phyloP scores from a whole-genome alignment of 2,329 filamentous ascomycete genomes.

The Tolypocladium guangdongense region DNA sequence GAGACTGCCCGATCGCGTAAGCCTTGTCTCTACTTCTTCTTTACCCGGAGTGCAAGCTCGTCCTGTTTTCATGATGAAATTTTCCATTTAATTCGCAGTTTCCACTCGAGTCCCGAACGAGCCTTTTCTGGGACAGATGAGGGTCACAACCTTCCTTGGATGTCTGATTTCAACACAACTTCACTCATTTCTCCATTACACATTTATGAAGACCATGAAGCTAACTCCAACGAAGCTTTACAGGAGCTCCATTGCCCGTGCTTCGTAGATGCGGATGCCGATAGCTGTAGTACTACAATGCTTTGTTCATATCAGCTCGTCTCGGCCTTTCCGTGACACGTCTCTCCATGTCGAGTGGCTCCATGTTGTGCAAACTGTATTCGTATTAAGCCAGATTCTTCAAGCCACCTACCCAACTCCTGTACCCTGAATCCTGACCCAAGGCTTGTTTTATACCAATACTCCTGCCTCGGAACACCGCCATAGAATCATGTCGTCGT shows the following conservation, averaged over 20 bases:
- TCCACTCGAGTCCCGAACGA: constrained; percentile 66
- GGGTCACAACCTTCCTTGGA: constrained; percentile 61
- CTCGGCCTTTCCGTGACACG: neutral
- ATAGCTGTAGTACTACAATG: neutral
- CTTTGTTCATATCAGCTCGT: neutral
- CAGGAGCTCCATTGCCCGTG: neutral
- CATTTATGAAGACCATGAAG: constrained; percentile 2
- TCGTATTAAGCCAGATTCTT: neutral
- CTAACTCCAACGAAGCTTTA: constrained; percentile 12
- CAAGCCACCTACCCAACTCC: neutral
- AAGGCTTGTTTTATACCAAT: neutral
- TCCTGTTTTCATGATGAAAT: constrained; percentile 52
- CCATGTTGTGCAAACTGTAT: neutral
- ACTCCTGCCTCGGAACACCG: neutral
- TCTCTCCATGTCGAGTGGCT: too few species aligned
- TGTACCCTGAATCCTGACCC: neutral
- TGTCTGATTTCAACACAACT: constrained; percentile 46
- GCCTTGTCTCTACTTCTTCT: constrained; percentile 4
- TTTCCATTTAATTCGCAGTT: constrained; percentile 75
- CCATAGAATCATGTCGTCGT: neutral
- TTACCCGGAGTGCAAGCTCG: neutral
- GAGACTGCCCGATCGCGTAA: constrained; percentile 1
- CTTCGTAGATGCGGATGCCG: neutral
- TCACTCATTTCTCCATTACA: constrained; percentile 5
- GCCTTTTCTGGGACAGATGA: constrained; percentile 61